A percentile compares a stretch with the other conserved stretches of the same genome.
Evolutionary conservation across 202 grass and related monocot genomes (phyloP).

Genomic region (Schoenoplectus tabernaemontani): DNA sequence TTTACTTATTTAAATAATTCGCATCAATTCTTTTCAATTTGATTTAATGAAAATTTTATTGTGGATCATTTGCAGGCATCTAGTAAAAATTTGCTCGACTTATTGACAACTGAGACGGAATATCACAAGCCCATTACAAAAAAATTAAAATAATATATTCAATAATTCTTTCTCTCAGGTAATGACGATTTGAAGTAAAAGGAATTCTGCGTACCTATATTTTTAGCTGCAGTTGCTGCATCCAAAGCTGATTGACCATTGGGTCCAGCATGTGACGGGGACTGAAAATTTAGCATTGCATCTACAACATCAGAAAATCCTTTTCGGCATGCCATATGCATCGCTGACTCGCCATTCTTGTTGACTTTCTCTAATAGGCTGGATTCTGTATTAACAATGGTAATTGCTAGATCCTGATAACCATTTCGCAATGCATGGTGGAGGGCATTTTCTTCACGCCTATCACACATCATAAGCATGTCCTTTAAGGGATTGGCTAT

Average conservation of each 20-base stretch:
- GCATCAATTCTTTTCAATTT: too few relatives aligned
- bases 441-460: background rate
- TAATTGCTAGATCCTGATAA: background rate
- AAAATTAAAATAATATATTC: background rate
- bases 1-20: too few relatives aligned
- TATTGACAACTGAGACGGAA: background rate
- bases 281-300: background rate
- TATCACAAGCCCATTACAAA: background rate
- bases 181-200: background rate
- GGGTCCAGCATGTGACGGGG: background rate
- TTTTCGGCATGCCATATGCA: slow-evolving; percentile 5
- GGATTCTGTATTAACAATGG: background rate
- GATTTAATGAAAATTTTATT: too few relatives aligned
- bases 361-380: background rate
- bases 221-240: background rate
- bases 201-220: background rate
- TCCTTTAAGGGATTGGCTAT: background rate
- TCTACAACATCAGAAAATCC: background rate
- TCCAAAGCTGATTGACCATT: background rate
- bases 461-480: background rate
- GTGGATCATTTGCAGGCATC: too few relatives aligned
- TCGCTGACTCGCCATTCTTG: background rate
- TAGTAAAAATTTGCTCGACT: too few relatives aligned
- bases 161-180: background rate
- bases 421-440: slow-evolving; percentile 11